Conservation (phyloP, 148 eudicot species). For the Cornus kousa region DNA sequence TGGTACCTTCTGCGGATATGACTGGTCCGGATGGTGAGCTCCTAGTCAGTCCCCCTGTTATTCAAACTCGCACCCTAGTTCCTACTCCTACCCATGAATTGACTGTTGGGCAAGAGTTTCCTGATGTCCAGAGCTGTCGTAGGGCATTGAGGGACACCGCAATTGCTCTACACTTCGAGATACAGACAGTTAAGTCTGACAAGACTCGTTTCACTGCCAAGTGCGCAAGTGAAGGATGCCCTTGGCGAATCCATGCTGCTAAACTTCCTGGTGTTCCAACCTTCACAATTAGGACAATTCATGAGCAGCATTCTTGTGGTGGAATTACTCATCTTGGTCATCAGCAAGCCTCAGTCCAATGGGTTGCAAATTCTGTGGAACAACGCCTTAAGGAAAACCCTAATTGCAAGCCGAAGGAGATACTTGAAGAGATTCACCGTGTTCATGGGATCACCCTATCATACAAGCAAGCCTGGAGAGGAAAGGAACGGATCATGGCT, state of each 20-base stretch:
- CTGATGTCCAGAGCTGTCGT: conserved; percentile 67
- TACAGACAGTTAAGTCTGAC: conserved; percentile 72
- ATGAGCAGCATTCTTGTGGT: conserved; percentile 53
- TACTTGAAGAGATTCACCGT: conserved; percentile 68
- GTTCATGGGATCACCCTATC: conserved; percentile 75
- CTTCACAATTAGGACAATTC: conserved; percentile 68
- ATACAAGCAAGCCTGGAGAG: conserved; percentile 89
- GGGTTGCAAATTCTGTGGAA: conserved; percentile 77
- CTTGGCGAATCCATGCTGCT: conserved; percentile 81
- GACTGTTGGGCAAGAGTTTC: conserved; percentile 64
- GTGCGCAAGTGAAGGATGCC: conserved; percentile 78
- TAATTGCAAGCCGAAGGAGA: conserved; percentile 73
- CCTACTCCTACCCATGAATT: conserved; percentile 48
- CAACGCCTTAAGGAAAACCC: conserved; percentile 67
- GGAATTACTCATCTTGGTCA: conserved; percentile 75
- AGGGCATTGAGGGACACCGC: conserved; percentile 62
- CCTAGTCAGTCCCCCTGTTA: conserved; percentile 32
- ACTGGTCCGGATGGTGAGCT: conserved; percentile 33
- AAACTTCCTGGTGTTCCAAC: conserved; percentile 74
- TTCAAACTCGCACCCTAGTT: conserved; percentile 46
- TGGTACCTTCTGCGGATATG: conserved; percentile 30
- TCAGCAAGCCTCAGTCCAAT: conserved; percentile 79
- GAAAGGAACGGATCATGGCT: conserved; percentile 79
- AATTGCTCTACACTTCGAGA: conserved; percentile 73
- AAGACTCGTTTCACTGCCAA: conserved; percentile 75